Percentiles rank a stretch among this genome's conserved stretches.
Evolutionary conservation across 352 stramenopile genomes (phyloP).

Genomic region (Globisporangium carolinianum): DNA sequence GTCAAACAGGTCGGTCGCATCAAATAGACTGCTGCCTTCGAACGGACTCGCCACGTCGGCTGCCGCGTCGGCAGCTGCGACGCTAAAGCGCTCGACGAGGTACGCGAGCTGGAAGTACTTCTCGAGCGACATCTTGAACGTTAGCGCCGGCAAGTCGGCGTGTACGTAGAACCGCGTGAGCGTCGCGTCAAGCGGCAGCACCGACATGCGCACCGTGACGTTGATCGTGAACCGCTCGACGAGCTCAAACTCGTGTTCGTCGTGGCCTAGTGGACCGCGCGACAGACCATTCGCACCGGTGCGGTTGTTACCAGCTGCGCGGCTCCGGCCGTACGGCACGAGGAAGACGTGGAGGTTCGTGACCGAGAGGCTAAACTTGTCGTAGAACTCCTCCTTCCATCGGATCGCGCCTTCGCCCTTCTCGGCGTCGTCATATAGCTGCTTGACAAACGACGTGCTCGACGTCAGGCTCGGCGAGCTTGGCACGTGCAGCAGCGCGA

Average conservation of each 20-base stretch:
- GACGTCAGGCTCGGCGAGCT: constrained; percentile 35
- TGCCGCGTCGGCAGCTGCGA: constrained; percentile 7
- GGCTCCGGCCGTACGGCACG: constrained; percentile 54
- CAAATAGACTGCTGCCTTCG: constrained; percentile 11
- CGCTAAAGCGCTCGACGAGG: constrained; percentile 53
- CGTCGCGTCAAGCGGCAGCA: constrained; percentile 78
- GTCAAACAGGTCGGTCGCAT: constrained; percentile 15
- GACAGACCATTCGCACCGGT: background rate
- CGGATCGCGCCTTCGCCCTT: constrained; percentile 75
- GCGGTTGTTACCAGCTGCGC: background rate
- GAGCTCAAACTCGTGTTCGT: constrained; percentile 67
- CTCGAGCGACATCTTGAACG: constrained; percentile 79
- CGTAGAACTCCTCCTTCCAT: constrained; percentile 89
- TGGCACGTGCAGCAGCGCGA: constrained; percentile 34
- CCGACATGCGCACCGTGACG: constrained; percentile 76
- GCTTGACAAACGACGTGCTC: constrained; percentile 78
- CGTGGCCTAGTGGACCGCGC: constrained; percentile 24
- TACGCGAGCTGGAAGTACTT: constrained; percentile 74
- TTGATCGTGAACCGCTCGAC: constrained; percentile 86
- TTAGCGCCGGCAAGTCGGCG: constrained; percentile 73
- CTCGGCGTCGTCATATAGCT: constrained; percentile 83
- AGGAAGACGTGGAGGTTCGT: constrained; percentile 81
- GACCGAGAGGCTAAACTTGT: constrained; percentile 83
- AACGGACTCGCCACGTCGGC: constrained; percentile 5
- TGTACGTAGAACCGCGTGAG: constrained; percentile 80